Conservation (phyloP, 169 alveolate species). For the Theileria equi region DNA sequence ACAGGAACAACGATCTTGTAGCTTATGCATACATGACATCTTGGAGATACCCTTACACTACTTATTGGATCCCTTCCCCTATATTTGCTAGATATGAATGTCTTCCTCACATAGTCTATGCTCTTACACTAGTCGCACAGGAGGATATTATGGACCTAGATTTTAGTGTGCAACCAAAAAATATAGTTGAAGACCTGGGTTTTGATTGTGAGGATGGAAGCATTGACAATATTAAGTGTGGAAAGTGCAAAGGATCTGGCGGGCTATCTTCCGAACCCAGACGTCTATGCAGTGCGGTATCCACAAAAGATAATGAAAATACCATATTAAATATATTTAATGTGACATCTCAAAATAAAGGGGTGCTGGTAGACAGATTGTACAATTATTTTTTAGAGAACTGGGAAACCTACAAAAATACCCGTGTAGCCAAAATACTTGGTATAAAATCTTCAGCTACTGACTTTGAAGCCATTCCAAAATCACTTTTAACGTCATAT, state of each 20-base stretch:
- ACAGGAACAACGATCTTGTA: no score
- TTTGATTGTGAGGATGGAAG: not conserved
- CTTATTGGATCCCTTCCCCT: slow-evolving; percentile 49
- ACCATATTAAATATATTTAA: not conserved
- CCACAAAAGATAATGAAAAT: not conserved
- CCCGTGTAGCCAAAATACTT: not conserved
- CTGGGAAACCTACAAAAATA: slow-evolving; percentile 1
- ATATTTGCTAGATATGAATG: slow-evolving; percentile 21
- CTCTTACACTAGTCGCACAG: not conserved
- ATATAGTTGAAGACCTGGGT: slow-evolving; percentile 10
- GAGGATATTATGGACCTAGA: not conserved
- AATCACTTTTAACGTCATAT: slow-evolving; percentile 5
- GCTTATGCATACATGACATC: no score
- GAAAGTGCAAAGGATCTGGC: not conserved
- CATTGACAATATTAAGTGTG: not conserved
- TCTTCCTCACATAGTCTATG: slow-evolving; percentile 32
- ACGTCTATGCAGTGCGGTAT: not conserved
- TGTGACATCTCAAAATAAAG: not conserved
- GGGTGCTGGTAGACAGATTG: not conserved
- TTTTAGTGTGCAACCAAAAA: not conserved
- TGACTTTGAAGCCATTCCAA: not conserved
- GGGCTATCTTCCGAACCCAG: not conserved
- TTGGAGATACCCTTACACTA: slow-evolving; percentile 42
- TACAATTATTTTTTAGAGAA: slow-evolving; percentile 1
- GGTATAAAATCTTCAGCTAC: not conserved